phyloP scores from a whole-genome alignment of 2,329 filamentous ascomycete species.

The Acephala macrosclerotiorum region DNA sequence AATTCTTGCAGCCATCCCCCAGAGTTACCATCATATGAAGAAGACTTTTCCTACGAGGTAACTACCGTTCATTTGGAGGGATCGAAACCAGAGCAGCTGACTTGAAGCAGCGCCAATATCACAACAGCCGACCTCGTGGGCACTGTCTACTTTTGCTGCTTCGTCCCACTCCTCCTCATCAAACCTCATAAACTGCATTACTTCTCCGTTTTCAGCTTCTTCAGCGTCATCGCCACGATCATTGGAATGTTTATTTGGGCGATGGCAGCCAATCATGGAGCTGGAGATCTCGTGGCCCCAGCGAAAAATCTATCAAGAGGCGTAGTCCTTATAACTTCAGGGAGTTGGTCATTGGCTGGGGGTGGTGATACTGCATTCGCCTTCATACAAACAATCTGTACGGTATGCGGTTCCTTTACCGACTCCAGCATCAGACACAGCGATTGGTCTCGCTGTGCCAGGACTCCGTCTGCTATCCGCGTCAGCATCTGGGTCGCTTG shows the following conservation, averaged over 20 bases:
- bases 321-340: not conserved
- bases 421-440: constrained; percentile 17
- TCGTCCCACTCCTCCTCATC: constrained; percentile 18
- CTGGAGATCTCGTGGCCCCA: constrained; percentile 9
- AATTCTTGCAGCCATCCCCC: constrained; percentile 27
- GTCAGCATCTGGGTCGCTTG: constrained; percentile 25
- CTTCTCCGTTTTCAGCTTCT: constrained; percentile 8
- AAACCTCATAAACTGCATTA: constrained; percentile 19
- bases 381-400: constrained; percentile 19
- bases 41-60: constrained; percentile 25
- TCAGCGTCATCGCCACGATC: constrained; percentile 11
- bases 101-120: constrained; percentile 14
- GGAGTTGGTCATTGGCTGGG: not conserved
- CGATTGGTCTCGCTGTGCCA: constrained; percentile 26
- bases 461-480: constrained; percentile 26
- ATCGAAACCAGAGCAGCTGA: too few relatives aligned
- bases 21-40: constrained; percentile 24
- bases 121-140: constrained; percentile 23
- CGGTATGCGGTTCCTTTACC: constrained; percentile 20
- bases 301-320: constrained; percentile 15
- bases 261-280: constrained; percentile 13
- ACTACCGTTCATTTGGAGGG: too few relatives aligned
- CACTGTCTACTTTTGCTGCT: constrained; percentile 23
- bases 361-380: constrained; percentile 7
- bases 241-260: constrained; percentile 23